Conservation (phyloP, 2,329 filamentous ascomycete genomes). For the Teratosphaeria destructans region DNA sequence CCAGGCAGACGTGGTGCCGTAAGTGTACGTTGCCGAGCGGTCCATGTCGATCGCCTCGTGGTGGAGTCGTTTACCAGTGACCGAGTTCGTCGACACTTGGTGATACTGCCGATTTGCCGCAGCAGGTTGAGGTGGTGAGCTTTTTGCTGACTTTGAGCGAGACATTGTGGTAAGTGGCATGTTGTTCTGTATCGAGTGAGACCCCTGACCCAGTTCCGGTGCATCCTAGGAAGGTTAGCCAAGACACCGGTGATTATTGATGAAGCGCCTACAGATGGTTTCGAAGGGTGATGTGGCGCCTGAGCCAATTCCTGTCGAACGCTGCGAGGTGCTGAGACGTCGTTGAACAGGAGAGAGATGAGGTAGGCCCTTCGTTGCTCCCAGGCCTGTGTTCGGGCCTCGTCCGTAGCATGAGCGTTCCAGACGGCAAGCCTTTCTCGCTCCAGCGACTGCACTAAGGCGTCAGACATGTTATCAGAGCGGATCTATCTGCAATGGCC, state of each 20-base stretch:
- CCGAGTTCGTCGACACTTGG: slow-evolving; percentile 1
- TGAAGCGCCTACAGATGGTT: not conserved
- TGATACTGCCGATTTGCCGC: slow-evolving; percentile 2
- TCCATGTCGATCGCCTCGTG: slow-evolving; percentile 13
- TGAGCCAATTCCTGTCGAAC: not conserved
- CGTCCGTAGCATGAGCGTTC: slow-evolving; percentile 22
- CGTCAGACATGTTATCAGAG: not conserved
- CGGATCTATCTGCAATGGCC: not conserved
- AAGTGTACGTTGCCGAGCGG: slow-evolving; percentile 14
- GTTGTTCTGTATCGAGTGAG: slow-evolving; percentile 3
- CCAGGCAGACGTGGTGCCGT: slow-evolving; percentile 12
- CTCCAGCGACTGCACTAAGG: slow-evolving; percentile 15
- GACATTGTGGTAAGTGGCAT: slow-evolving; percentile 7
- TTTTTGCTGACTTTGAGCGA: slow-evolving; percentile 6
- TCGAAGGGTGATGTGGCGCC: not conserved
- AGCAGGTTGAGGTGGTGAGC: slow-evolving; percentile 4
- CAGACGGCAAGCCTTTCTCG: slow-evolving; percentile 28
- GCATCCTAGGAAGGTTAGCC: not conserved
- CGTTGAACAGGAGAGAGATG: slow-evolving; percentile 8
- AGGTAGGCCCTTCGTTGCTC: slow-evolving; percentile 16
- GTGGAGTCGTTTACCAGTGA: slow-evolving; percentile 17
- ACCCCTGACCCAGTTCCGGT: not conserved
- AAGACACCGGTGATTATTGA: not conserved
- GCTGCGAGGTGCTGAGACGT: slow-evolving; percentile 2
- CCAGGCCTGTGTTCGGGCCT: slow-evolving; percentile 28